Evolutionary conservation across 176 grass and related monocot genomes (phyloP), one percentile per base, ranked within the genome.

Genomic region (maize (Zea mays)): DNA sequence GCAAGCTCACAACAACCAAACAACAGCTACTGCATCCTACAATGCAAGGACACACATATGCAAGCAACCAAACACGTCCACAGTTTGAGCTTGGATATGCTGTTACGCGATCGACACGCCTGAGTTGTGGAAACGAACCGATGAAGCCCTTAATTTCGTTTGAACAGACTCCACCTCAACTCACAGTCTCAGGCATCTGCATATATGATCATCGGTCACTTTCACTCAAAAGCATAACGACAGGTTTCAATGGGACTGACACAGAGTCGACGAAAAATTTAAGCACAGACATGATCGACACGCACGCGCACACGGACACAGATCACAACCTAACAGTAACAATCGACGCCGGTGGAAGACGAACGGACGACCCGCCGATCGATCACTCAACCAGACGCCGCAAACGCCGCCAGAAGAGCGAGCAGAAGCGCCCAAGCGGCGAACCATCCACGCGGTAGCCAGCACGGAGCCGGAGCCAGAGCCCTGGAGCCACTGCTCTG

Each of bases 341-440:
- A 73, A 40, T 40, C 16, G 4, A 38, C n/a, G n/a, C 4, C 37
- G 5, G 13, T 36, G 9, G 50, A 3, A 33, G 10, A 71, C n/a
- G 3, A 27, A 49, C n/a, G 21, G 21, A 69, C 44, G 21, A 69
- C 44, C 1, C 1, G 13, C 0, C 12, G 2, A 10, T 5, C 7
- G 41, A 16, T 13, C 20, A 16, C 3, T 71, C 69, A 71, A 8
- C 46, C 46, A 37, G 69, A 71, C n/a, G n/a, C n/a, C 14, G 69
- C 47, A 72, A 72, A 41, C 36, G 33, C 84, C 8, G 12, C 55
- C 47, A 79, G 44, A 36, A 86, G 62, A 73, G 16, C 4, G 71
- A 73, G 19, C 35, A 56, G 9, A 39, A 80, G 10, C 14, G 62
- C 21, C 70, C 16, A 9, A 5, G 70, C 34, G 6, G 50, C 49